These are phyloP conservation scores for Candida xiaguanensis DNA, from an alignment of 805 yeast genomes.

Conservation along the genomic window DNA sequence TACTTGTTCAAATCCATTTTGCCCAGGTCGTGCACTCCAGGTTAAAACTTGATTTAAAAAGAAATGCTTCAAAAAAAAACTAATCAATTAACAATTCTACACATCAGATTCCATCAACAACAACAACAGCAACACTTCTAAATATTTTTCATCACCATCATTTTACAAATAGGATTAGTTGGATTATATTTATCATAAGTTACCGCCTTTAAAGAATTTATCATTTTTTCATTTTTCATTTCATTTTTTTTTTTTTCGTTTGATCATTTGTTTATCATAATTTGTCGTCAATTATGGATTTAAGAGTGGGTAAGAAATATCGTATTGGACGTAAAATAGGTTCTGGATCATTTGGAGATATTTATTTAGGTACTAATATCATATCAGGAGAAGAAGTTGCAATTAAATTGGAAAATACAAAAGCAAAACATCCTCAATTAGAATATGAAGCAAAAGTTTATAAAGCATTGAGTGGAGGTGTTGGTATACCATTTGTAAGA, in stretches of 20 bases:
- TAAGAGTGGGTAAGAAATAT: constrained; percentile 77
- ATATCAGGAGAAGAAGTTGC: constrained; percentile 98
- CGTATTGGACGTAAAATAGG: constrained; percentile 95
- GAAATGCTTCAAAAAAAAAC: too few species aligned
- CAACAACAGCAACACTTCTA: too few species aligned
- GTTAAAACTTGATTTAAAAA: too few species aligned
- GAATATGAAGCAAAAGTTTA: constrained; percentile 97
- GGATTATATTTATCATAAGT: too few species aligned
- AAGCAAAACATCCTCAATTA: constrained; percentile 94
- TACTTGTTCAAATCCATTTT: too few species aligned
- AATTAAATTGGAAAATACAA: constrained; percentile 83
- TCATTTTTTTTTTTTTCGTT: not conserved
- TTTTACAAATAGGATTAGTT: too few species aligned
- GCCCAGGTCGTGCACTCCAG: too few species aligned
- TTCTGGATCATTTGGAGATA: constrained; percentile 96
- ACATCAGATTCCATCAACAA: too few species aligned
- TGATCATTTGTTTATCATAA: not conserved
- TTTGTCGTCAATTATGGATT: constrained; percentile 15
- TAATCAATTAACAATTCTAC: too few species aligned
- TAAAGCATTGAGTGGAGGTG: constrained; percentile 91
- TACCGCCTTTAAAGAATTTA: too few species aligned
- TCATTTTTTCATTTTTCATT: not conserved
- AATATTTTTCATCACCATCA: too few species aligned
- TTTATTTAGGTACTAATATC: constrained; percentile 87
- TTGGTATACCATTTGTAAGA: constrained; percentile 94